Evolutionary conservation across 805 yeast genomes (phyloP).

Genomic region (Yamadazyma sp.): DNA sequence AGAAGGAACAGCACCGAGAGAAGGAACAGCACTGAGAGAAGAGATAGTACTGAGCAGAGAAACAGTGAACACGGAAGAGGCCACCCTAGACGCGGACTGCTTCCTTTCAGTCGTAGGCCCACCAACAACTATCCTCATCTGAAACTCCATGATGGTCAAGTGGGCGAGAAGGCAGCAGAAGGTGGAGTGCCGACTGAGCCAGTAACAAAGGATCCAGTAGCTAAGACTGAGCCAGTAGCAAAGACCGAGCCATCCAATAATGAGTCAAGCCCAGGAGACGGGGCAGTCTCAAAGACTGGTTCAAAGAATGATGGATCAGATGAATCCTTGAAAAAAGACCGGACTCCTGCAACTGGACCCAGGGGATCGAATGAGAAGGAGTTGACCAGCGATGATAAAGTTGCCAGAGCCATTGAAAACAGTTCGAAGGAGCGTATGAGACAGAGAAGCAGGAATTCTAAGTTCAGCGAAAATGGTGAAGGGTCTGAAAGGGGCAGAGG

Average conservation of each 20-base stretch:
- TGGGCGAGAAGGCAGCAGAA: no score
- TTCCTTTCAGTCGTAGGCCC: not conserved
- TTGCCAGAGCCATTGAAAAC: slow-evolving; percentile 10
- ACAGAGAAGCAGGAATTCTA: slow-evolving; percentile 1
- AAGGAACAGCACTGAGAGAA: not conserved
- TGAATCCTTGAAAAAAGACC: no score
- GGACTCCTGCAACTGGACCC: no score
- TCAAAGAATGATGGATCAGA: no score
- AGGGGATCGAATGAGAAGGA: slow-evolving; percentile 1
- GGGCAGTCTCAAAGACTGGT: no score
- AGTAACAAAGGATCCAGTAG: no score
- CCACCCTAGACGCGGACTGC: slow-evolving; percentile 1
- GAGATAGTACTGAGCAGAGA: not conserved
- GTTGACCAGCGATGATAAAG: slow-evolving; percentile 9
- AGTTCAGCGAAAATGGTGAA: slow-evolving; percentile 12
- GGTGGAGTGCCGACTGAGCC: no score
- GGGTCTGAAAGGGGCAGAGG: slow-evolving; percentile 5
- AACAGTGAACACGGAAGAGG: not conserved
- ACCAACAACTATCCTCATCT: not conserved
- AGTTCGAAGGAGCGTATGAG: slow-evolving; percentile 7
- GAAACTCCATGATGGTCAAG: not conserved
- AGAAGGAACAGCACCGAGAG: not conserved
- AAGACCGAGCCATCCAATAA: no score
- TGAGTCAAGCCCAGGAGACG: no score
- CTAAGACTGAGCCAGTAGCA: no score